Evolutionary conservation across 75 land plant species (phyloP).

Genomic region (Chamaecyparis obtusa): DNA sequence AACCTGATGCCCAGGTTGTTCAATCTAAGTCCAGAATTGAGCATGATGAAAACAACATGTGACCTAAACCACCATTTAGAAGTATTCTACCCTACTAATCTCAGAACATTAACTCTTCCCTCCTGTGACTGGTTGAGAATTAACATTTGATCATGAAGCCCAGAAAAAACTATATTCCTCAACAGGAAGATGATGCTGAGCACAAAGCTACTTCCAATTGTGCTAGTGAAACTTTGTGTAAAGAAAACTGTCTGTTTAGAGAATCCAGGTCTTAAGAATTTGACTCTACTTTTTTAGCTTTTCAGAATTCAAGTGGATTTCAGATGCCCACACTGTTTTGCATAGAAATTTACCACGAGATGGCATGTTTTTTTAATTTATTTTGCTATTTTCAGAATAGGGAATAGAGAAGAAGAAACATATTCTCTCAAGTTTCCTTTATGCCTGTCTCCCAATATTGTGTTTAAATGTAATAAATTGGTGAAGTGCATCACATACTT

Average conservation of each 20-base stretch:
- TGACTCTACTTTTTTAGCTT: neutral
- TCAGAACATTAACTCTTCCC: neutral
- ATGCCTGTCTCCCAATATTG: neutral
- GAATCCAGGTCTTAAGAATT: too few relatives aligned
- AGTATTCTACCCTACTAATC: neutral
- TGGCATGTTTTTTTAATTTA: neutral
- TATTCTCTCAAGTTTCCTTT: neutral
- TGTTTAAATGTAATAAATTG: neutral
- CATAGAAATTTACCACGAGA: neutral
- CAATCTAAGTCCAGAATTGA: neutral
- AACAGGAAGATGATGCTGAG: neutral
- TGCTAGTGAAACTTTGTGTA: neutral
- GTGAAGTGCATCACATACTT: neutral
- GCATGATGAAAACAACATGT: neutral
- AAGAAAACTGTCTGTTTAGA: neutral
- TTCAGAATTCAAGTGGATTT: neutral
- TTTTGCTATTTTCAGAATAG: neutral
- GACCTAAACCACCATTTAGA: neutral
- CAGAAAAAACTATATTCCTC: neutral
- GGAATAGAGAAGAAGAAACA: neutral
- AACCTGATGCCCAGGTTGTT: neutral
- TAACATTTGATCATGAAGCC: neutral
- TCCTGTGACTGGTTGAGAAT: neutral
- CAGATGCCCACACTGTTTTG: neutral
- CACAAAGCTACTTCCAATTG: neutral